Evolutionary conservation across 805 yeast species (phyloP), one percentile per base, ranked within the genome.

Genomic region (Maudiozyma pseudohumilis): DNA sequence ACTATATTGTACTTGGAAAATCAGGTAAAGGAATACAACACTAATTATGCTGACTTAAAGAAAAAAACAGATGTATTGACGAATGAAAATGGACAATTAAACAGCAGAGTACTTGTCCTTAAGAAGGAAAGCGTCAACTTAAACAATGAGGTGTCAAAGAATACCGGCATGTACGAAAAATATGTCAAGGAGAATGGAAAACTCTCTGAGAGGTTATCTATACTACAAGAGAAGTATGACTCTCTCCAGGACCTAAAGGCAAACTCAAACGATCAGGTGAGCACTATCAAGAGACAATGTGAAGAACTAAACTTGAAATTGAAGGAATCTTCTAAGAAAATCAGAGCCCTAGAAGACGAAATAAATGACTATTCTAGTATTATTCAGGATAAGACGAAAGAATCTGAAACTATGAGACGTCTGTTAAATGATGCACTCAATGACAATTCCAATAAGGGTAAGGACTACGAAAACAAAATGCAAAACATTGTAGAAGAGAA

Each of bases 301-400:
- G 89, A 84, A 36, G 95, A 85, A 49, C 55, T 82, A 35, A 52
- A 69, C 3, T 71, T 81, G 69, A 74, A 82, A 38, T 60, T 77
- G 28, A 72, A 72, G 42, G 97, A 92, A 48, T 64, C 77, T 2
- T 69, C 68, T 30, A 66, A 66, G 37, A 70, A 74, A 44, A 65
- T 74, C 17, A 87, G 82, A 40, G 71, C 75, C 2, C 55, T 88
- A 21, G 87, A 83, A 47, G 95, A 86, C 40, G 96, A 88, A 52
- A 61, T 89, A n/a, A 64, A 71, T 9, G 96, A 88, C 40, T 65
- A 83, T 4, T 71, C 85, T 39, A 70, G 74, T 23, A 66, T 78
- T 57, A 59, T 88, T 2, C 92, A 80, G 51, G 95, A 87, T 50
- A 72, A 94, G 42, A 75, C 83, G 0, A 67, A 88, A 35, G 97